phyloP scores from a whole-genome alignment of 164 flowering plant genomes.

The Vitis riparia region DNA sequence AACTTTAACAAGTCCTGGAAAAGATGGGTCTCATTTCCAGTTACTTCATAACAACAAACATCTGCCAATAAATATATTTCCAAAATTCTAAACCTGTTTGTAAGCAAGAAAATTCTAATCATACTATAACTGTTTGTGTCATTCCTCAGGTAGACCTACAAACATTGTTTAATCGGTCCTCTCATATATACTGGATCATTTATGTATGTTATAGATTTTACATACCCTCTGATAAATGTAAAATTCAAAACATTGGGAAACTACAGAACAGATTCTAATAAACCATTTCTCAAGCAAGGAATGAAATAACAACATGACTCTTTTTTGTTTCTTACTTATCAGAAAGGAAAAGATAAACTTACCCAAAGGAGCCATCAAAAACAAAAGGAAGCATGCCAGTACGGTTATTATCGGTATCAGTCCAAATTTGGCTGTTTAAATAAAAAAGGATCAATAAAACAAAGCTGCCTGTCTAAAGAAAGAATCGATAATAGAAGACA shows the following conservation, averaged over 20 bases:
- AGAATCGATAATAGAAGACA: conserved; percentile 5
- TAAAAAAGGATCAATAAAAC: conserved; percentile 4
- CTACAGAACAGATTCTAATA: not conserved
- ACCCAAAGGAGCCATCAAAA: conserved; percentile 96
- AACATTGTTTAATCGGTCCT: not conserved
- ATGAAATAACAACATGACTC: not conserved
- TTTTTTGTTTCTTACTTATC: not conserved
- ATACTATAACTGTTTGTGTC: not conserved
- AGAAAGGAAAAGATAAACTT: conserved; percentile 19
- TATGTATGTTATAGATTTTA: not conserved
- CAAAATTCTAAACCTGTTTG: not conserved
- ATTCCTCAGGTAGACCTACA: not conserved
- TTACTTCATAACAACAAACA: not conserved
- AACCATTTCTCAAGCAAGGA: not conserved
- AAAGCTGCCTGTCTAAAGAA: not conserved
- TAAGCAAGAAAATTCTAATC: not conserved
- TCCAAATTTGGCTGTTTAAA: conserved; percentile 85
- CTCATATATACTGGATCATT: not conserved
- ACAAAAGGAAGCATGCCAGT: conserved; percentile 99
- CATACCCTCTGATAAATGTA: not conserved
- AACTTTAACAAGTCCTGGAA: not conserved
- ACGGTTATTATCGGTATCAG: conserved; percentile 88
- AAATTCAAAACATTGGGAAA: not conserved
- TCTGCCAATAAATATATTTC: not conserved
- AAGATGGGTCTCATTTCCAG: not conserved